phyloP scores from a whole-genome alignment of 768 basidiomycete species.

The Coprinellus micaceus region DNA sequence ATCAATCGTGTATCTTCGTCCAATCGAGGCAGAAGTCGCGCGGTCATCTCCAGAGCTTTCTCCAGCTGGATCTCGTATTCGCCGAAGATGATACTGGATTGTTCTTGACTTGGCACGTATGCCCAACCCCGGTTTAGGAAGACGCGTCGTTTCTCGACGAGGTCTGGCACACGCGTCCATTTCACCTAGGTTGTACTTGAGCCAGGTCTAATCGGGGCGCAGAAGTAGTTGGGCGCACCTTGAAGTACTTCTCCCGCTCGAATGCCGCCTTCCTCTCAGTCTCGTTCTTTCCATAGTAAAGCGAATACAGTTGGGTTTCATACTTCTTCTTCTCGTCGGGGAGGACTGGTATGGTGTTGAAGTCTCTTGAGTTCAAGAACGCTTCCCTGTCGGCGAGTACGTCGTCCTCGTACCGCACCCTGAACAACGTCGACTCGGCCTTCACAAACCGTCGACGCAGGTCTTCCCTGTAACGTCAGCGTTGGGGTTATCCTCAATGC shows the following conservation, averaged over 20 bases:
- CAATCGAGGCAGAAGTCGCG: conserved; percentile 81
- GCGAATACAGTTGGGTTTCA: conserved; percentile 44
- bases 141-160: conserved; percentile 79
- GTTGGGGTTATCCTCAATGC: neutral
- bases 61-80: conserved; percentile 76
- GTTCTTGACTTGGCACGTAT: conserved; percentile 23
- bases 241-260: conserved; percentile 65
- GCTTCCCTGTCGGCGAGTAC: conserved; percentile 49
- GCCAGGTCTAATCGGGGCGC: neutral
- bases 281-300: conserved; percentile 39
- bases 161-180: conserved; percentile 93
- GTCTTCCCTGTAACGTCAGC: conserved; percentile 64
- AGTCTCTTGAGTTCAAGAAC: conserved; percentile 65
- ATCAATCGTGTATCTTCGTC: conserved; percentile 92
- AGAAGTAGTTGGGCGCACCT: conserved; percentile 37
- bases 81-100: conserved; percentile 79
- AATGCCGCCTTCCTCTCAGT: conserved; percentile 31
- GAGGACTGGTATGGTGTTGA: conserved; percentile 61
- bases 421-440: conserved; percentile 83
- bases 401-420: conserved; percentile 71
- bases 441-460: conserved; percentile 84
- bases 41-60: conserved; percentile 65
- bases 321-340: conserved; percentile 51
- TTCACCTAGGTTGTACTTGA: conserved; percentile 57
- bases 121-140: conserved; percentile 43